Base-by-base conservation (phyloP, 352 stramenopile species). In the Aphanomyces invadans region DNA sequence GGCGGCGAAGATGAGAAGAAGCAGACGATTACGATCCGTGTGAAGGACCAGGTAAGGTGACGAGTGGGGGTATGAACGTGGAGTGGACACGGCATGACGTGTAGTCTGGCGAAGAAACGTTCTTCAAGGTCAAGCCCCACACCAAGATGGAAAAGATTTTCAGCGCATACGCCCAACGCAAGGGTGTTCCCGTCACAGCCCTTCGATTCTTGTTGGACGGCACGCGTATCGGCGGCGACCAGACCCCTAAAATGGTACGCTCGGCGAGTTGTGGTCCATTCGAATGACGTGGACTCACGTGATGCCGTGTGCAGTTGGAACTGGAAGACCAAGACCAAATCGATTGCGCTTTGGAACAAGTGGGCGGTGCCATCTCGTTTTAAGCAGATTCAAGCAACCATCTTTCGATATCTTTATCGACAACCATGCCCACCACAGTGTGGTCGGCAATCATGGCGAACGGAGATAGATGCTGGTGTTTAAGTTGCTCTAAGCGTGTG, bases 131-230 rank as follows among this genome's bases (percentile, higher is more conserved):
- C 49, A 99, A 99, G 79, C 97, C 91, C 62, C 97, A 95, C 59
- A 99, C 96, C 39, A 98, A 98, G 82, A 99, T 99, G 96, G 83
- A 92, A 62, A 98, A 98, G 75, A 97, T 99, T 52, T 98, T 99
- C 74, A 89, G 88, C 61, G 95, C 95, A 3, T 99, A 98, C 72
- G 95, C 96, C 11, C 78, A 94, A 70, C 88, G 95, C 62, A 98
- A 98, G 78, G 94, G 95, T 54, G 89, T 98, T 7, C 83, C 93
- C 0, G 72, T 79, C 2, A 74, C 55, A 25, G 92, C 90, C 29
- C 80, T 99, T 53, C 90, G 96, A 21, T 99, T 99, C 76, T 74
- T 99, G 60, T 70, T 99, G 48, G 95, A 99, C 68, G 96, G 96
- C 54, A 96, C 97, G 71, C 89, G 93, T 57, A 97, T 99, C 71